Conservation (phyloP, 805 yeast genomes). For the Kuraishia borneana region DNA sequence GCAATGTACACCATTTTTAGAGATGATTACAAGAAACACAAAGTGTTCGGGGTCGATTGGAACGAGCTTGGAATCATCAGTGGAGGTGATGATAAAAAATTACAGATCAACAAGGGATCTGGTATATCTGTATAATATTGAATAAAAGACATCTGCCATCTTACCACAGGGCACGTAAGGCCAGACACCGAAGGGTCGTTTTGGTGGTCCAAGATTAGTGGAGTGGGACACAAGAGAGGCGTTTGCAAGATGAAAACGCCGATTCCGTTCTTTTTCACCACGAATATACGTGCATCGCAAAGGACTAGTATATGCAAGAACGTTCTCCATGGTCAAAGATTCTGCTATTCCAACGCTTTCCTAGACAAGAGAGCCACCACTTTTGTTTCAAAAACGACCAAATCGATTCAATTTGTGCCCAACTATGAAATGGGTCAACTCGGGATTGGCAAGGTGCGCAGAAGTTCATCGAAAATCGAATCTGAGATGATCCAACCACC, state of each 20-base stretch:
- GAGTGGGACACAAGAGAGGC: neutral
- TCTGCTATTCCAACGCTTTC: slow-evolving; percentile 13
- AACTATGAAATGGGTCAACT: slow-evolving; percentile 12
- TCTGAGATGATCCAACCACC: slow-evolving; percentile 1
- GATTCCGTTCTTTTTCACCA: slow-evolving; percentile 4
- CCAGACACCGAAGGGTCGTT: too few relatives aligned
- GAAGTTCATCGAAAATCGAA: slow-evolving; percentile 1
- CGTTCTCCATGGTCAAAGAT: slow-evolving; percentile 4
- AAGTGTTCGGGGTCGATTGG: slow-evolving; percentile 88
- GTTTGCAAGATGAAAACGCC: neutral
- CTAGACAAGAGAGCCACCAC: slow-evolving; percentile 5
- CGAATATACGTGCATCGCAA: slow-evolving; percentile 4
- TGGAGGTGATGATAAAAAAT: slow-evolving; percentile 90
- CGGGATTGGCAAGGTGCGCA: neutral
- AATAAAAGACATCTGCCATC: too few relatives aligned
- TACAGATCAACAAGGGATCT: slow-evolving; percentile 54
- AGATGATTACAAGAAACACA: slow-evolving; percentile 44
- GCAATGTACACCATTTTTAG: slow-evolving; percentile 77
- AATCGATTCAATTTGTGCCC: slow-evolving; percentile 14
- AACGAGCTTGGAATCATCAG: slow-evolving; percentile 75
- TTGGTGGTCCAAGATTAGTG: too few relatives aligned
- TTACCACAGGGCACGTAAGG: too few relatives aligned
- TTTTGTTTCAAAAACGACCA: slow-evolving; percentile 1
- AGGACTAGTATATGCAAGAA: neutral
- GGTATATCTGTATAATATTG: too few relatives aligned